Percentiles rank a stretch among this genome's conserved stretches.
Evolutionary conservation across 2,329 filamentous ascomycete genomes (phyloP).

Genomic region (Fonsecaea nubica): DNA sequence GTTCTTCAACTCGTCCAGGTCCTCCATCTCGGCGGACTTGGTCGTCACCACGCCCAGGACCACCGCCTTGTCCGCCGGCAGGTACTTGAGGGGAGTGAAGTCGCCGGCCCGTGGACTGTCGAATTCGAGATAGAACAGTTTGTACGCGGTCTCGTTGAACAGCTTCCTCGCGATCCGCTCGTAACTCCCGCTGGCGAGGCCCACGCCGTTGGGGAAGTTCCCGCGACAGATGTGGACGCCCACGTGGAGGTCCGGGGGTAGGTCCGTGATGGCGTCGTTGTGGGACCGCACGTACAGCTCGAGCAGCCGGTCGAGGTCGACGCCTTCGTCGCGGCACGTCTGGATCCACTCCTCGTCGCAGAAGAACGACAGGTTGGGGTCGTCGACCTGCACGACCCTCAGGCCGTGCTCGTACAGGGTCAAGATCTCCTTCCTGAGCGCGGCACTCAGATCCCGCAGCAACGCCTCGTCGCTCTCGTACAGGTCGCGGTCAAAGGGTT

Average conservation of each 20-base stretch:
- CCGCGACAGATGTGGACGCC: conserved; percentile 35
- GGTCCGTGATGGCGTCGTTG: conserved; percentile 44
- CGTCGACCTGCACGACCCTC: conserved; percentile 71
- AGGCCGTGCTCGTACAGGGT: conserved; percentile 68
- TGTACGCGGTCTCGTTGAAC: conserved; percentile 29
- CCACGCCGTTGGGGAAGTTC: conserved; percentile 30
- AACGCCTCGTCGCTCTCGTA: conserved; percentile 57
- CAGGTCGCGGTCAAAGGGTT: conserved; percentile 61
- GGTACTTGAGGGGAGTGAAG: conserved; percentile 30
- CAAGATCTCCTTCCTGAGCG: conserved; percentile 67
- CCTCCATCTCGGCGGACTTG: conserved; percentile 31
- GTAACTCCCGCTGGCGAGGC: conserved; percentile 32
- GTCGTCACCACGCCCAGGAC: conserved; percentile 34
- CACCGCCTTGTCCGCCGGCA: conserved; percentile 33
- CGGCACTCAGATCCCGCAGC: conserved; percentile 68
- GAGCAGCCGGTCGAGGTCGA: conserved; percentile 74
- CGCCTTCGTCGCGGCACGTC: conserved; percentile 71
- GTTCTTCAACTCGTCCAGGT: conserved; percentile 21
- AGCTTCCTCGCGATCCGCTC: conserved; percentile 32
- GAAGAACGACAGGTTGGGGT: conserved; percentile 73
- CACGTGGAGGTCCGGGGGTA: conserved; percentile 27
- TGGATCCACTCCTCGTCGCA: conserved; percentile 74
- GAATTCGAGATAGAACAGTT: conserved; percentile 35
- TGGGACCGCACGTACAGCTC: conserved; percentile 74
- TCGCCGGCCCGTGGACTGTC: conserved; percentile 35